These are phyloP conservation scores for Ophiorrhiza pumila DNA, from an alignment of 257 asterid genomes.

Conservation along the genomic window DNA sequence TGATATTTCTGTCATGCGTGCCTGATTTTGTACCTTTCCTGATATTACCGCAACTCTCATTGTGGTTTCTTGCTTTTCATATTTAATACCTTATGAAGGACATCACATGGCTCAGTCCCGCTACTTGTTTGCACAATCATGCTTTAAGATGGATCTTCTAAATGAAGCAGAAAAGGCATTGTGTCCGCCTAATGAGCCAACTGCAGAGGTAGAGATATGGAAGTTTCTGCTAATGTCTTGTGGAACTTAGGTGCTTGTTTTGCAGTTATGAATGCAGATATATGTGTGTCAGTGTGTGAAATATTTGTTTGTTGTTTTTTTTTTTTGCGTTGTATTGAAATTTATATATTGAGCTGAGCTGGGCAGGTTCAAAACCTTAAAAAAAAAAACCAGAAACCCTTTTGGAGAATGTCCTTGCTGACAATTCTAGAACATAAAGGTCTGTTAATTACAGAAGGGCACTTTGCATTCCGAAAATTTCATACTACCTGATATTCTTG, in stretches of 20 bases:
- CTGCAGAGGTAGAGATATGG: constrained; percentile 52
- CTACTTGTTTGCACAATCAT: constrained; percentile 91
- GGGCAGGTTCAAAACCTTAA: background rate
- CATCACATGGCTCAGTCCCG: constrained; percentile 74
- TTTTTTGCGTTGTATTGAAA: background rate
- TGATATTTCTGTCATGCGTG: background rate
- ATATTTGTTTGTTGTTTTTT: background rate
- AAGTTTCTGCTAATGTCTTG: background rate
- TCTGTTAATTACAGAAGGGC: no score
- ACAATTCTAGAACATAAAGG: no score
- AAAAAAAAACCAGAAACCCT: background rate
- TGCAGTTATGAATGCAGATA: background rate
- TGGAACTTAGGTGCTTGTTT: background rate
- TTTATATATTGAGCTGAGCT: background rate
- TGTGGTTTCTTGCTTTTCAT: constrained; percentile 20
- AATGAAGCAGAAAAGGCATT: constrained; percentile 84
- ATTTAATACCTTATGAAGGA: constrained; percentile 45
- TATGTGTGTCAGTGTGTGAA: background rate
- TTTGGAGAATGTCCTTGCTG: no score
- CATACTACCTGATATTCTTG: no score
- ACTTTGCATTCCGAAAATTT: no score
- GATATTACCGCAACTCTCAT: constrained; percentile 13
- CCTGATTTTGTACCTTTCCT: background rate
- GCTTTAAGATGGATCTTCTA: constrained; percentile 93
- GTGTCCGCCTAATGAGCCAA: constrained; percentile 61